Percentiles rank a stretch among this genome's conserved stretches.
Evolutionary conservation across 768 basidiomycete genomes (phyloP).

Genomic region (Tephrocybe sp.): DNA sequence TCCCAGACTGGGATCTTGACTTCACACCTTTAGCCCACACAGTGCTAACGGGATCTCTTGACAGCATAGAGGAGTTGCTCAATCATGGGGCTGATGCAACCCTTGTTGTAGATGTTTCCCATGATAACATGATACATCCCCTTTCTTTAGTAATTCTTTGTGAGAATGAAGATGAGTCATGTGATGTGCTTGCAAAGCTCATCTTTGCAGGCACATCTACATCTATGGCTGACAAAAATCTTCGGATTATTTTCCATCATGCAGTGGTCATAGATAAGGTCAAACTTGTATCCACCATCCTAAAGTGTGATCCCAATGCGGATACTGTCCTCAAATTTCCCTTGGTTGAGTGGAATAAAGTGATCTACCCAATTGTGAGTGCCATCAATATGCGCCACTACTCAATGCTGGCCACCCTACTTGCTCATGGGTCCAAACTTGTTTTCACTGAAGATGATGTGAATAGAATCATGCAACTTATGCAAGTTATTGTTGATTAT

Average conservation of each 20-base stretch:
- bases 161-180: slow-evolving; percentile 40
- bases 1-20: slow-evolving; percentile 58
- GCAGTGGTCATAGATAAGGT: slow-evolving; percentile 34
- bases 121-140: slow-evolving; percentile 31
- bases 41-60: slow-evolving; percentile 44
- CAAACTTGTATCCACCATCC: slow-evolving; percentile 39
- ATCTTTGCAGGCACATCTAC: slow-evolving; percentile 39
- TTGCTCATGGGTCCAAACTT: slow-evolving; percentile 42
- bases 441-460: slow-evolving; percentile 34
- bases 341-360: slow-evolving; percentile 20
- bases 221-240: slow-evolving; percentile 35
- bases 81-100: slow-evolving; percentile 47
- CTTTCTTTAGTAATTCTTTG: slow-evolving; percentile 40
- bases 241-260: slow-evolving; percentile 42
- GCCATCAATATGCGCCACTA: slow-evolving; percentile 35
- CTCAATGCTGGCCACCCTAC: slow-evolving; percentile 34
- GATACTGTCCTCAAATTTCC: slow-evolving; percentile 40
- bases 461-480: slow-evolving; percentile 30
- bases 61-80: slow-evolving; percentile 46
- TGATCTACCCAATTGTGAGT: slow-evolving; percentile 36
- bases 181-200: slow-evolving; percentile 38
- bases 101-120: slow-evolving; percentile 20
- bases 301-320: slow-evolving; percentile 42
- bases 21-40: slow-evolving; percentile 54
- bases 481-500: slow-evolving; percentile 22